Conservation (phyloP, 257 asterid species). For the Petunia secreta region DNA sequence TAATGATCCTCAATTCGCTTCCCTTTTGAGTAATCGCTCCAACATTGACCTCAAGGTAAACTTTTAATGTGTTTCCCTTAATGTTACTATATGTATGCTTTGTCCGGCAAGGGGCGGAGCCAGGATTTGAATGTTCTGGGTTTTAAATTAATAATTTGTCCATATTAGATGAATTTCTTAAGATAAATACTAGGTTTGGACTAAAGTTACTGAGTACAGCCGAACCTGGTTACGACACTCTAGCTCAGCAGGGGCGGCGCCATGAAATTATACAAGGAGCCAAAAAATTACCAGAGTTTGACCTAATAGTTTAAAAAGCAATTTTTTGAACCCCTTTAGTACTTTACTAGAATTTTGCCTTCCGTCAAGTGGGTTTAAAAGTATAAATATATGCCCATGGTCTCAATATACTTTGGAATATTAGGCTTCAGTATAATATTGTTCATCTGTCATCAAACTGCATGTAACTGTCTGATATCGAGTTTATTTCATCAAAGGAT, state of each 20-base stretch:
- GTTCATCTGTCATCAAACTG: neutral
- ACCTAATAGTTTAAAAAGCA: too few species aligned
- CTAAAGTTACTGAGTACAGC: too few species aligned
- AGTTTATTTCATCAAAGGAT: neutral
- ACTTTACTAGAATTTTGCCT: too few species aligned
- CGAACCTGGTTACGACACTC: too few species aligned
- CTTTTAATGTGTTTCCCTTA: neutral
- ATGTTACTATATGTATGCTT: neutral
- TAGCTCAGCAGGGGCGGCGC: too few species aligned
- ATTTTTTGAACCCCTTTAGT: neutral
- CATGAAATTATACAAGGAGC: too few species aligned
- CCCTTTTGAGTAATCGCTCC: conserved; percentile 47
- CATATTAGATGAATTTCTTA: too few species aligned
- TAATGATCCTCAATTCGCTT: conserved; percentile 46
- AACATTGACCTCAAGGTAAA: conserved; percentile 71
- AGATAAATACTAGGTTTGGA: too few species aligned
- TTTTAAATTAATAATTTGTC: too few species aligned
- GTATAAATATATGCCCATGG: neutral
- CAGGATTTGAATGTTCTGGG: too few species aligned
- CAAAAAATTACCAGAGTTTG: too few species aligned
- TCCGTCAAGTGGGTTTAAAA: neutral
- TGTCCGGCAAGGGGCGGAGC: too few species aligned
- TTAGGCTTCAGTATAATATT: neutral
- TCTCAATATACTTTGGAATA: neutral
- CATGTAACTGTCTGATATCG: neutral